Conservation (phyloP, 2,329 filamentous ascomycete genomes). For the Pseudogymnoascus sp. region DNA sequence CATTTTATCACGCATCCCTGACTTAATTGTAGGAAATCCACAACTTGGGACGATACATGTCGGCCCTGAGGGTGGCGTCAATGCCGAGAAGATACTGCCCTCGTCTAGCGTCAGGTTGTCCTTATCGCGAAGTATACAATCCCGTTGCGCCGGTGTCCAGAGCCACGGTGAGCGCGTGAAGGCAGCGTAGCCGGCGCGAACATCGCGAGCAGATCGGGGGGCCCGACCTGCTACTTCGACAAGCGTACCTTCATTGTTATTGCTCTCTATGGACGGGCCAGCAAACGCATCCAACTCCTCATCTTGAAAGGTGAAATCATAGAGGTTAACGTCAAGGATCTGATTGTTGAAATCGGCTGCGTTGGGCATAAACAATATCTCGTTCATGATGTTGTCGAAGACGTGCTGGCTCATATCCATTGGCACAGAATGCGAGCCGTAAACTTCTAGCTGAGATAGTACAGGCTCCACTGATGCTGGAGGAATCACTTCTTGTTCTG, state of each 20-base stretch:
- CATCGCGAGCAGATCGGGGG: slow-evolving; percentile 1
- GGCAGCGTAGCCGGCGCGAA: slow-evolving; percentile 16
- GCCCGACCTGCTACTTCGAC: not conserved
- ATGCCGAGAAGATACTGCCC: slow-evolving; percentile 15
- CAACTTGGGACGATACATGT: not conserved
- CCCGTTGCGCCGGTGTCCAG: slow-evolving; percentile 16
- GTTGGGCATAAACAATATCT: not conserved
- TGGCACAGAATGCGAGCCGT: not conserved
- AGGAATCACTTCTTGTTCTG: not conserved
- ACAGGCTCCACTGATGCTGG: not conserved
- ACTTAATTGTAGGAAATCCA: not conserved
- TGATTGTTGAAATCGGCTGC: not conserved
- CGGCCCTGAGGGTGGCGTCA: slow-evolving; percentile 9
- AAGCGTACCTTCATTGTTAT: not conserved
- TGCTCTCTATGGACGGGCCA: not conserved
- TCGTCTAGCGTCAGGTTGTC: slow-evolving; percentile 17
- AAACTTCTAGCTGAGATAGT: not conserved
- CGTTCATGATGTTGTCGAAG: not conserved
- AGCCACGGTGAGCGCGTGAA: slow-evolving; percentile 21
- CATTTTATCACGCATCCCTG: not conserved
- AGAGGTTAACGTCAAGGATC: not conserved
- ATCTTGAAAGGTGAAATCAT: not conserved
- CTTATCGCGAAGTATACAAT: slow-evolving; percentile 15
- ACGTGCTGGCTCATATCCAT: not conserved
- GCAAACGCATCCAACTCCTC: not conserved